Evolutionary conservation across 1,284 basidiomycete species (phyloP).

Genomic region (Ceratobasidium sp.): DNA sequence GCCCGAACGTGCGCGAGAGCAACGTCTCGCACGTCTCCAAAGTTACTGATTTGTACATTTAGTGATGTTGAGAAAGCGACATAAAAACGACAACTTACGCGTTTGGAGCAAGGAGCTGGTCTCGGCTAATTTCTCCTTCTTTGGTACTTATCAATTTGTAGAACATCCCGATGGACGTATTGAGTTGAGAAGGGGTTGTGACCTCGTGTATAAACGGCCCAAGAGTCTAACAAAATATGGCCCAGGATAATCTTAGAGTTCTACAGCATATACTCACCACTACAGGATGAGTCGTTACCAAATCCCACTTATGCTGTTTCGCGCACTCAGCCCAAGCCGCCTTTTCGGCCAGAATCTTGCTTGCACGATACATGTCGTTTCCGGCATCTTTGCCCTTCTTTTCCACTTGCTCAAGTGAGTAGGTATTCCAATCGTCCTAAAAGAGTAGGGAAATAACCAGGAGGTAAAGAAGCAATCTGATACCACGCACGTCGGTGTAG

Average conservation of each 20-base stretch:
- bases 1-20: conserved; percentile 65
- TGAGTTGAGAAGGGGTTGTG: conserved; percentile 17
- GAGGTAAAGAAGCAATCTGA: neutral
- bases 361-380: conserved; percentile 61
- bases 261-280: conserved; percentile 47
- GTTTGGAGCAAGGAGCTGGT: conserved; percentile 19
- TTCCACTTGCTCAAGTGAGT: conserved; percentile 60
- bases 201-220: conserved; percentile 47
- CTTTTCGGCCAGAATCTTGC: conserved; percentile 75
- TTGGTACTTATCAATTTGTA: conserved; percentile 3
- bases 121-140: conserved; percentile 10
- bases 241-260: neutral
- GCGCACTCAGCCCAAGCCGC: conserved; percentile 67
- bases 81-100: conserved; percentile 21
- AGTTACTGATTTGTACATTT: conserved; percentile 7
- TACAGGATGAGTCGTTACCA: conserved; percentile 43
- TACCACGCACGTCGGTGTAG: conserved; percentile 48
- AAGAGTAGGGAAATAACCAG: conserved; percentile 47
- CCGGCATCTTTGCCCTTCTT: conserved; percentile 59
- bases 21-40: conserved; percentile 68
- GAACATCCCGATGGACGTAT: conserved; percentile 24
- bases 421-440: conserved; percentile 69
- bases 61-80: neutral
- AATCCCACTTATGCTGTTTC: conserved; percentile 57
- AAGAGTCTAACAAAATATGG: conserved; percentile 47